A percentile compares a stretch with the other conserved stretches of the same genome.
These are phyloP conservation scores for Fomitopsis serialis DNA, from an alignment of 768 basidiomycete species.

Conservation along the genomic window DNA sequence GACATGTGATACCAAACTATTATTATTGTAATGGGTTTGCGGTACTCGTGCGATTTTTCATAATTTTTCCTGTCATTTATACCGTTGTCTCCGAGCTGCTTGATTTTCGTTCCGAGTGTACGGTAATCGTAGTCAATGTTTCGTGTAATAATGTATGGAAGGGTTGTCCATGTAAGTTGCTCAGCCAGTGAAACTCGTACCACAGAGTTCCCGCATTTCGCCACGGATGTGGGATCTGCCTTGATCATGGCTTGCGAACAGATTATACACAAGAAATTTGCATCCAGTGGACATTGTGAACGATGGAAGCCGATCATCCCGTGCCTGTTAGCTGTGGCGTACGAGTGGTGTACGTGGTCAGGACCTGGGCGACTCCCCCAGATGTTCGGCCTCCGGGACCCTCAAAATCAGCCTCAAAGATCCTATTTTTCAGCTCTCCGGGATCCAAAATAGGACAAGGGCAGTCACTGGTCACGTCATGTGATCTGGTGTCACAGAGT, in stretches of 20 bases:
- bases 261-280: too few relatives aligned
- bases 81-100: background rate
- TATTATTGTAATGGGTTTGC: background rate
- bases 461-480: background rate
- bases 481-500: background rate
- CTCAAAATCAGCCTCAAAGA: background rate
- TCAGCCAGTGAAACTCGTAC: too few relatives aligned
- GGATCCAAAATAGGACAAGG: background rate
- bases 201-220: too few relatives aligned
- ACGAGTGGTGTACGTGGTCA: background rate
- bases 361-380: background rate
- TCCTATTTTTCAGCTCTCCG: background rate
- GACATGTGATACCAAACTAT: slow-evolving; percentile 4
- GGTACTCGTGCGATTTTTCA: background rate
- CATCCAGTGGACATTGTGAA: too few relatives aligned
- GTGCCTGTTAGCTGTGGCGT: too few relatives aligned
- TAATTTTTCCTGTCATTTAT: background rate
- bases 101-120: too few relatives aligned
- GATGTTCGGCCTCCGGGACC: background rate
- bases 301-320: too few relatives aligned
- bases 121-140: too few relatives aligned
- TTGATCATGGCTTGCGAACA: too few relatives aligned
- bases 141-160: too few relatives aligned
- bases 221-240: too few relatives aligned
- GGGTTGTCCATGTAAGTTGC: too few relatives aligned